Base-by-base conservation (phyloP, 192 early-diverging fungal genomes). In the Backusella australiensis region DNA sequence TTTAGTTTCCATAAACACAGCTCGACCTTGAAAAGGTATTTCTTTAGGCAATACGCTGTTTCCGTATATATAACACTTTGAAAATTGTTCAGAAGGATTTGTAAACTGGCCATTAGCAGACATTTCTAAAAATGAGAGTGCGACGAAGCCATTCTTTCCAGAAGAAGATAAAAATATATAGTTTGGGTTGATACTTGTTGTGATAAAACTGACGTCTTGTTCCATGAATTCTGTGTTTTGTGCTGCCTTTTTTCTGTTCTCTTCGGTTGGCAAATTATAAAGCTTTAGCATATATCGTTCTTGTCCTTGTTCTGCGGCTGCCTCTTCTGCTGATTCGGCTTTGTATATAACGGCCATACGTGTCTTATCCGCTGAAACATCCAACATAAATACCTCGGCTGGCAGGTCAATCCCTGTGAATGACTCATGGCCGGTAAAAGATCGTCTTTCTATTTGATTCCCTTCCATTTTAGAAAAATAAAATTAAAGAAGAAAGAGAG, bases 91-190 rank as follows among this genome's bases (percentile, higher is more conserved):
- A 21, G 21, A 21, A 23, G 34, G 34, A 23, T 0, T 9, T 23
- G 0, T 9, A 6, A 1, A 3, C 12, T 4, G 3, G 9, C n/a
- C 70, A 71, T 15, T 9, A 5, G 0, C 17, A 8, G 23, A 32
- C 29, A 26, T 71, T 71, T 71, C 70, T 19, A 49, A 6, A 17
- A 46, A 71, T 15, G 70, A 71, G 5, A 71, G 21, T 15, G 21
- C 70, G 0, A 71, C 29, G 26, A 34, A 71, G 0, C 26, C 26
- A 23, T 21, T 29, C 17, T 49, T 29, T 17, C 26, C 6, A 32
- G 70, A 71, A n/a, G 6, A 23, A 7, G 70, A 71, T 26, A 71
- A 32, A 46, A 71, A 71, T 32, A 32, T 19, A 19, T 39, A 71
- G 41, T 8, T 63, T 12, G 23, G 21, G 9, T 59, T 59, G 21